Evolutionary conservation across 2,329 filamentous ascomycete genomes (phyloP), one percentile per base, ranked within the genome.

Genomic region (Paraconiothyrium sp.): DNA sequence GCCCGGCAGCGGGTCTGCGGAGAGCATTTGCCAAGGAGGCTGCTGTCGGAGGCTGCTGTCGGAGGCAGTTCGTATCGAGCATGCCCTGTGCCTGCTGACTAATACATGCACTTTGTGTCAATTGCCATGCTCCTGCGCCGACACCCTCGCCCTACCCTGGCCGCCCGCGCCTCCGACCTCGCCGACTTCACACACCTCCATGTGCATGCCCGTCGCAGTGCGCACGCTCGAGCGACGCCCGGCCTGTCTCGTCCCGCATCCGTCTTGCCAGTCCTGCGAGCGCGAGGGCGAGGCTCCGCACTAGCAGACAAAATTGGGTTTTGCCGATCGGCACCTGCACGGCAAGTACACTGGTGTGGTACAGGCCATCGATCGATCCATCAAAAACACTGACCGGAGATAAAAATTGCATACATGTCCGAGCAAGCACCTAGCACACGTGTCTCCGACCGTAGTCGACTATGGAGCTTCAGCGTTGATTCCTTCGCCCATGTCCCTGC

Each of bases 261-360:
- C 52, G 52, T 27, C 20, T 46, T 34, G 20, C 20, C 20, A 20
- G 20, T 20, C 20, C 20, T 20, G 20, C 20, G 20, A 20, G 20
- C 20, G 20, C 20, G 37, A 32, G 24, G 51, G 37, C 51, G 37
- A 54, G 27, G 51, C 24, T 54, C 9, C 24, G 11, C 52, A 22
- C 39, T 46, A 55, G 16, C 14, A n/a, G 20, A n/a, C 3, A n/a
- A 9, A 51, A 37, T 13, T 5, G 11, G 30, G 2, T 16, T 52
- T 52, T 10, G 49, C 49, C 49, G 34, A 52, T 52, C 49, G 49
- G 49, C 49, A 52, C 41, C 34, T 37, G n/a, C 24, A 48, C 50
- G 35, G 50, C 39, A 54, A 35, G 3, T 27, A 27, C 13, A 5
- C 4, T 5, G 41, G n/a, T 22, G 43, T 46, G 20, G 39, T 20